Conservation (phyloP, 768 basidiomycete genomes). For the Leccinum disarticulatum region DNA sequence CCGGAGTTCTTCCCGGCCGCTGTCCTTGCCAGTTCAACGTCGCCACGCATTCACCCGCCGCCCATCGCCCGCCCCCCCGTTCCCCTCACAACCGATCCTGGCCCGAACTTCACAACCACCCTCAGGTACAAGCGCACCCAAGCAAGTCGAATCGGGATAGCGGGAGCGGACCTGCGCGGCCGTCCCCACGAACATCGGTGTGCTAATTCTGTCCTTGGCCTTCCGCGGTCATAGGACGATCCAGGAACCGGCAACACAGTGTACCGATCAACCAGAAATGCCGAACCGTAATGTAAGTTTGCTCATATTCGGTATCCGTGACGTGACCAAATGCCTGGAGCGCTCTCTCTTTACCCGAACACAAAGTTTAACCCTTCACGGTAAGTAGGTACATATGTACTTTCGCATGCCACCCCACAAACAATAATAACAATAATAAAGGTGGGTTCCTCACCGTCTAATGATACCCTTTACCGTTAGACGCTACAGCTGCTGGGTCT, state of each 20-base stretch:
- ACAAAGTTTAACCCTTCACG: slow-evolving; percentile 8
- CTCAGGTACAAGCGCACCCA: neutral
- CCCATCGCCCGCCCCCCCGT: neutral
- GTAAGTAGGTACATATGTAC: slow-evolving; percentile 1
- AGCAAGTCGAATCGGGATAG: neutral
- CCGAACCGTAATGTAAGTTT: slow-evolving; percentile 27
- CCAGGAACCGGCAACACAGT: slow-evolving; percentile 27
- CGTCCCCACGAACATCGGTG: neutral
- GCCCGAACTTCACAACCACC: neutral
- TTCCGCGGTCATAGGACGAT: slow-evolving; percentile 35
- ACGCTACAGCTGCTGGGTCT: neutral
- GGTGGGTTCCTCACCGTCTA: neutral
- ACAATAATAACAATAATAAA: neutral
- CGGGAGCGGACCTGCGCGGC: neutral
- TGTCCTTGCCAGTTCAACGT: neutral
- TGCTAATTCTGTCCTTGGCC: slow-evolving; percentile 6
- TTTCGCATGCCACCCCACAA: slow-evolving; percentile 11
- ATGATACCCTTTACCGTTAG: neutral
- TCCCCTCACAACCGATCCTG: neutral
- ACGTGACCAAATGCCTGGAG: slow-evolving; percentile 17
- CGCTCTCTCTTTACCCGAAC: slow-evolving; percentile 3
- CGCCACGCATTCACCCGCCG: neutral
- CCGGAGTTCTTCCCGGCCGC: slow-evolving; percentile 13
- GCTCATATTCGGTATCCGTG: slow-evolving; percentile 18
- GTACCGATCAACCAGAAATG: slow-evolving; percentile 19